Evolutionary conservation across 257 asterid species (phyloP).

Genomic region (Thymus quinquecostatus): DNA sequence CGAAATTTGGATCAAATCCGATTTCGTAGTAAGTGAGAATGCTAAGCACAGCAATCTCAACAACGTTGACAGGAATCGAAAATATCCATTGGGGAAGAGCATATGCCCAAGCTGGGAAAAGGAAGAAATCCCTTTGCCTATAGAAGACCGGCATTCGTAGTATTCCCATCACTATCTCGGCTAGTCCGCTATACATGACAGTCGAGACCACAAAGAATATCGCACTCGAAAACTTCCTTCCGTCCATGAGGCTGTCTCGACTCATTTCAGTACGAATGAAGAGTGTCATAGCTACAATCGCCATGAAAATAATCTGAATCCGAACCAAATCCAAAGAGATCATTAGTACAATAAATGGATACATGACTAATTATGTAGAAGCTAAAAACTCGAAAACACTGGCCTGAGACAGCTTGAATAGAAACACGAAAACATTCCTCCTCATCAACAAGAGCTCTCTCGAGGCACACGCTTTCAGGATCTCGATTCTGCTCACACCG

Average conservation of each 20-base stretch:
- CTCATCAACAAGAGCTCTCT: slow-evolving; percentile 50
- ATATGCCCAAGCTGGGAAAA: slow-evolving; percentile 56
- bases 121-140: slow-evolving; percentile 46
- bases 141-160: slow-evolving; percentile 49
- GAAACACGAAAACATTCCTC: slow-evolving; percentile 42
- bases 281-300: slow-evolving; percentile 38
- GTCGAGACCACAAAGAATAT: slow-evolving; percentile 27
- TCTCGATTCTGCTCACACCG: slow-evolving; percentile 44
- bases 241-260: slow-evolving; percentile 32
- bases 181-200: slow-evolving; percentile 39
- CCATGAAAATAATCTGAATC: slow-evolving; percentile 29
- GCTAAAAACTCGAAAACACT: not conserved
- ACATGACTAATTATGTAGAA: not conserved
- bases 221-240: slow-evolving; percentile 38
- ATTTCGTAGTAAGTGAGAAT: slow-evolving; percentile 49
- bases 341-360: not conserved
- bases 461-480: slow-evolving; percentile 44
- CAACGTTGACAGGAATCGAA: slow-evolving; percentile 37
- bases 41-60: slow-evolving; percentile 41
- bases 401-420: slow-evolving; percentile 42
- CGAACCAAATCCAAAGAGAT: not conserved
- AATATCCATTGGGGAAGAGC: slow-evolving; percentile 45
- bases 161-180: slow-evolving; percentile 40
- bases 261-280: slow-evolving; percentile 47
- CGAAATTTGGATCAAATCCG: slow-evolving; percentile 53